These are phyloP conservation scores for Mycothermus thermophilus DNA, from an alignment of 495 filamentous ascomycete species.

Conservation along the genomic window DNA sequence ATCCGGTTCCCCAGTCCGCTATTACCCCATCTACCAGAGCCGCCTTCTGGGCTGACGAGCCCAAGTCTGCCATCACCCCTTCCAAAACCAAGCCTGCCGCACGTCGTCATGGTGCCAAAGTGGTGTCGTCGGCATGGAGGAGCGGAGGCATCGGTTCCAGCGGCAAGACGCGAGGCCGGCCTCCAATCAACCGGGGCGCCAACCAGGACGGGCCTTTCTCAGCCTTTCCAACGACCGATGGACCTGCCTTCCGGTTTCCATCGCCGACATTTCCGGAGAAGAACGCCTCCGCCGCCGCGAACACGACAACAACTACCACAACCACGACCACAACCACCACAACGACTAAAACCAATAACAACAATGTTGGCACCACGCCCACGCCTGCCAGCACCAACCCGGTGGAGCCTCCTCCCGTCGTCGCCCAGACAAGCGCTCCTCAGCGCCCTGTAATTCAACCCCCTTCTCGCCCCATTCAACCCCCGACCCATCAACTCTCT, in stretches of 20 bases:
- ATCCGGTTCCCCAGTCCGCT: slow-evolving; percentile 18
- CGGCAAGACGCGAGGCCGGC: slow-evolving; percentile 71
- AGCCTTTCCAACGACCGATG: slow-evolving; percentile 61
- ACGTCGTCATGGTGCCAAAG: slow-evolving; percentile 74
- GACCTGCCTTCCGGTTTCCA: slow-evolving; percentile 18
- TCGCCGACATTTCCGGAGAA: slow-evolving; percentile 24
- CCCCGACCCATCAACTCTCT: slow-evolving; percentile 13
- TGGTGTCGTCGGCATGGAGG: slow-evolving; percentile 91
- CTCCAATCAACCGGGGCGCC: slow-evolving; percentile 55
- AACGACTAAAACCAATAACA: slow-evolving; percentile 5
- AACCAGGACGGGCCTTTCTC: slow-evolving; percentile 69
- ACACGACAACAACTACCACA: slow-evolving; percentile 7
- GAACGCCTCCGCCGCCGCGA: slow-evolving; percentile 18
- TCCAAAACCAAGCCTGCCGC: slow-evolving; percentile 55
- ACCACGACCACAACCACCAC: not conserved
- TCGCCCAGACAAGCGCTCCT: too few relatives aligned
- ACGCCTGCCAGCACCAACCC: too few relatives aligned
- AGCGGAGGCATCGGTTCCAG: slow-evolving; percentile 48
- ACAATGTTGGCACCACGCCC: too few relatives aligned
- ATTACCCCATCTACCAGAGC: slow-evolving; percentile 14
- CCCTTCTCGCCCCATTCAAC: slow-evolving; percentile 12
- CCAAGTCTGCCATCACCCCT: slow-evolving; percentile 69
- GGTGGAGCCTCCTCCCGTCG: too few relatives aligned
- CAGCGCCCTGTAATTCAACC: too few relatives aligned
- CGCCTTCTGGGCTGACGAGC: slow-evolving; percentile 18